Base-by-base conservation (phyloP, 768 basidiomycete species). In the Tylopilus sp. region DNA sequence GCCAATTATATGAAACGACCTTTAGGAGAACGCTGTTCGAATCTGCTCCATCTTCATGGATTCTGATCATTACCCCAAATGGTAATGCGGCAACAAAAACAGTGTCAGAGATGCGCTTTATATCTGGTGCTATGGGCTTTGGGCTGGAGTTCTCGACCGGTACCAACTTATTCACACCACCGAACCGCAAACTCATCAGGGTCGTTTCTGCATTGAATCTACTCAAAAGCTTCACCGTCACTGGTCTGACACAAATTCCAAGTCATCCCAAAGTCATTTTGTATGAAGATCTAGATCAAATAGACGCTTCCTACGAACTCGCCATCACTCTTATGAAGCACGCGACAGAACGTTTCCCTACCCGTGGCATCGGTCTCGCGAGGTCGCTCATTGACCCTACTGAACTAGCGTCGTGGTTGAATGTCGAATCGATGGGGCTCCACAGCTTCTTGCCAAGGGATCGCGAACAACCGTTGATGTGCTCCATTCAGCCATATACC, bases 321-420 rank as follows among this genome's bases (percentile, higher is more conserved):
- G 82, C 78, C 5, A 63, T 95, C n/a, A 81, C 93, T 3, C 71
- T 88, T 7, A 74, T 91, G 7, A 79, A 85, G 18, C 78, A 83
- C 40, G 76, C 81, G 11, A 82, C 83, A 6, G 83, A 86, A 59
- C 70, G 76, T 2, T 72, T 71, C 18, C 77, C 81, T 1, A 82
- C 83, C 5, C 83, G 97, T 22, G 82, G 83, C 57, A 76, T 98
- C 39, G 94, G 91, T 2, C 67, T 94, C 17, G 80, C 88, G 4
- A 76, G 76, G 26, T 91, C 94, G 0, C 77, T 98, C 23, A 81
- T 84, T 56, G 92, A 99, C 60, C 80, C 91, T 2, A 70, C 77
- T 6, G 88, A 90, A 60, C 71, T 98, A 17, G 92, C 89, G 4
- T 72, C 79, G 9, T 99, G 95, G 95, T 73, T 99, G 15, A 75